Conservation (phyloP, 2,329 filamentous ascomycete genomes). For the Parascedosporium putredinis region DNA sequence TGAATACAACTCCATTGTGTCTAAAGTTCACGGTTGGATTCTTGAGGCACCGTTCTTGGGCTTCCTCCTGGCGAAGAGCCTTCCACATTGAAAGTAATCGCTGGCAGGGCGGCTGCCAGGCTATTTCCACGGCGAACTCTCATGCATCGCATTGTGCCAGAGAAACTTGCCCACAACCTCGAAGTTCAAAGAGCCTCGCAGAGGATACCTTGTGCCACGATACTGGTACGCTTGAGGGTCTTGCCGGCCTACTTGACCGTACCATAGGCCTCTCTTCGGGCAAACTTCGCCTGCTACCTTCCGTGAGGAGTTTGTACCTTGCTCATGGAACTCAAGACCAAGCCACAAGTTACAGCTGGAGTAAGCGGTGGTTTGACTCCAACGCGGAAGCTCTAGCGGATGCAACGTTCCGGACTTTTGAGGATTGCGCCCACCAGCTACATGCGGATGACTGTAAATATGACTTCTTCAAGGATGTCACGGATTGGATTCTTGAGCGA, state of each 20-base stretch:
- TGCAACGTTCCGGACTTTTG: constrained; percentile 61
- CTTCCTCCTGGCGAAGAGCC: constrained; percentile 59
- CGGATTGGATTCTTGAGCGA: constrained; percentile 52
- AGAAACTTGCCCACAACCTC: constrained; percentile 57
- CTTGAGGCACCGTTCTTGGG: constrained; percentile 71
- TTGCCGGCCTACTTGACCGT: constrained; percentile 69
- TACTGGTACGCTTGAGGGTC: constrained; percentile 73
- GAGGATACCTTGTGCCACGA: constrained; percentile 68
- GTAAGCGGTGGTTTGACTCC: constrained; percentile 51
- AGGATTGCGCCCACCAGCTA: constrained; percentile 69
- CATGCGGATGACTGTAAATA: constrained; percentile 49
- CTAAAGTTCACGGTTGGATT: constrained; percentile 60
- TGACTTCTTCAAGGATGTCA: constrained; percentile 48
- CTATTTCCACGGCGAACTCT: constrained; percentile 60
- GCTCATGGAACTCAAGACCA: constrained; percentile 68
- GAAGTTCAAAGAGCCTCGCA: constrained; percentile 48
- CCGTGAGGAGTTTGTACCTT: constrained; percentile 58
- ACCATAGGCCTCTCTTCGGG: constrained; percentile 50
- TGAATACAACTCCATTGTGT: constrained; percentile 41
- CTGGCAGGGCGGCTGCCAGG: constrained; percentile 57
- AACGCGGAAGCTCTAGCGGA: constrained; percentile 48
- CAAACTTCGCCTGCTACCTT: constrained; percentile 36
- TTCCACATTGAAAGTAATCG: constrained; percentile 47
- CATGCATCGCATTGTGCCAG: constrained; percentile 51
- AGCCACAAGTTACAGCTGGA: constrained; percentile 55